These are phyloP conservation scores for Xylaria multiplex DNA, from an alignment of 2,329 filamentous ascomycete genomes.

Conservation along the genomic window DNA sequence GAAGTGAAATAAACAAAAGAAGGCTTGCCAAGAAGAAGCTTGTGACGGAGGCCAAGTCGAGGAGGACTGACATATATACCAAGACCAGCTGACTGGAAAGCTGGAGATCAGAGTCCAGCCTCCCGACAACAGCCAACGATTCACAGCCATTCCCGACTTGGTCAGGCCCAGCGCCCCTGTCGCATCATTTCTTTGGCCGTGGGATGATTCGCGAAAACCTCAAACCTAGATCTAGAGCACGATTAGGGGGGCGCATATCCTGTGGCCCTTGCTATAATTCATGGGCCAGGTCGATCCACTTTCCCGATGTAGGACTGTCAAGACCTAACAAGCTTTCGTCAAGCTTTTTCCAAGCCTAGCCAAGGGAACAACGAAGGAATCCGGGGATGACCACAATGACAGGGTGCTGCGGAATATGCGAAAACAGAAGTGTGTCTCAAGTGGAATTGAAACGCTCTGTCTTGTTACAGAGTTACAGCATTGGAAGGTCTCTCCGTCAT, in stretches of 20 bases:
- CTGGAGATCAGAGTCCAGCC: not conserved
- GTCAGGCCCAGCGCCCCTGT: slow-evolving; percentile 20
- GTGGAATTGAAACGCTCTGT: slow-evolving; percentile 29
- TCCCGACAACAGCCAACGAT: not conserved
- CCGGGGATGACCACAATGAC: slow-evolving; percentile 16
- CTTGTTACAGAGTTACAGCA: slow-evolving; percentile 28
- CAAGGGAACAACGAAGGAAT: slow-evolving; percentile 25
- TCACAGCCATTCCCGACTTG: slow-evolving; percentile 11
- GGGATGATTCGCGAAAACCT: slow-evolving; percentile 21
- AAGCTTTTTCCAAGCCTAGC: slow-evolving; percentile 34
- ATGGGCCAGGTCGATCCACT: slow-evolving; percentile 21
- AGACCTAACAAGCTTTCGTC: slow-evolving; percentile 8
- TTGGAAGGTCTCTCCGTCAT: slow-evolving; percentile 23
- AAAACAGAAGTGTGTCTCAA: slow-evolving; percentile 27
- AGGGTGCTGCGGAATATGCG: slow-evolving; percentile 19
- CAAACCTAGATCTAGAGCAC: slow-evolving; percentile 19
- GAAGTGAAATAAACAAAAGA: slow-evolving; percentile 30
- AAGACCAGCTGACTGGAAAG: not conserved
- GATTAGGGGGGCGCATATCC: slow-evolving; percentile 8
- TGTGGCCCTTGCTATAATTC: not conserved
- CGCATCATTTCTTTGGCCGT: slow-evolving; percentile 21
- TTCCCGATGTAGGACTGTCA: slow-evolving; percentile 8
- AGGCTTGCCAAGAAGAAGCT: slow-evolving; percentile 24
- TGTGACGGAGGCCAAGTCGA: not conserved
- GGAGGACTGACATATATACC: slow-evolving; percentile 31